These are phyloP conservation scores for Lenwebbia sp. DNA, from an alignment of 345 rosid genomes.

Conservation along the genomic window DNA sequence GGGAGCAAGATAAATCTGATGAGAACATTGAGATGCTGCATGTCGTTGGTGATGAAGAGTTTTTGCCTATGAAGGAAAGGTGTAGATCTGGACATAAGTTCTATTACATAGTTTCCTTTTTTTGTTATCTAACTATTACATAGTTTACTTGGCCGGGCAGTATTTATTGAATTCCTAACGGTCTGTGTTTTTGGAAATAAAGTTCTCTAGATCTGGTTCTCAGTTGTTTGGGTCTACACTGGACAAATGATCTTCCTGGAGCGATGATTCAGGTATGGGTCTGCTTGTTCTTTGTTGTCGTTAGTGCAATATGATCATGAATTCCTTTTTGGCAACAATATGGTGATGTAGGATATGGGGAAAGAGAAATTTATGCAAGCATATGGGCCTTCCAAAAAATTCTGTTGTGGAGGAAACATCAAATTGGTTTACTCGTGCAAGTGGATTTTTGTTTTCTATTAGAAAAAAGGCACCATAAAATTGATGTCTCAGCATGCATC, in stretches of 20 bases:
- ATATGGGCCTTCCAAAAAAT: neutral
- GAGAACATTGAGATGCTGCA: slow-evolving; percentile 46
- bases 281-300: neutral
- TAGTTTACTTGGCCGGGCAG: neutral
- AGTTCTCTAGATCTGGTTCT: slow-evolving; percentile 90
- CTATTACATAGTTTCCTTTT: neutral
- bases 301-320: neutral
- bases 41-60: slow-evolving; percentile 90
- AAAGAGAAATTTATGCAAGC: neutral
- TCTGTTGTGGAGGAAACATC: neutral
- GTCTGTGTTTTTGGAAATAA: slow-evolving; percentile 15
- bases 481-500: neutral
- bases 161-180: neutral
- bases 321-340: neutral
- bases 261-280: slow-evolving; percentile 85
- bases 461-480: neutral
- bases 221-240: slow-evolving; percentile 91
- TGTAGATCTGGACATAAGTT: slow-evolving; percentile 2
- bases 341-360: neutral
- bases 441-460: neutral
- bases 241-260: slow-evolving; percentile 99
- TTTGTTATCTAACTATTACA: too few species aligned
- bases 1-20: slow-evolving; percentile 16
- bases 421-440: neutral
- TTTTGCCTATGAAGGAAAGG: slow-evolving; percentile 84